Evolutionary conservation across 164 flowering plant species (phyloP), one percentile per base, ranked within the genome.

Genomic region (Aristolochia californica): DNA sequence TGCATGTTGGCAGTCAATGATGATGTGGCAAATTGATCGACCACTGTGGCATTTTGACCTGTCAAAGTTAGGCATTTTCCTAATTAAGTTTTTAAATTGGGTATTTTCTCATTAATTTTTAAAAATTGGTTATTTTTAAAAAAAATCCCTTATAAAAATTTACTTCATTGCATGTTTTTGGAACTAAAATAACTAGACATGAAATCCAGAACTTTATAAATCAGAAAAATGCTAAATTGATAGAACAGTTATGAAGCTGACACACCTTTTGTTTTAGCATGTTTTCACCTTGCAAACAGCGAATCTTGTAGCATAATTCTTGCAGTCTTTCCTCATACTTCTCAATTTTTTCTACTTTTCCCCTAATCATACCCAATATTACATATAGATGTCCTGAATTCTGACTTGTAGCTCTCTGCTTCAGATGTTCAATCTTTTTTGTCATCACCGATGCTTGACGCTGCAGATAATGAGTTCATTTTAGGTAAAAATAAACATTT

Each of bases 181-280:
- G 10, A 47, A 17, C 22, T 47, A 5, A 8, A 47, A 47, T 7
- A 47, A 20, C 15, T 17, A 14, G 22, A 47, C 50, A 47, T 47
- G 13, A 14, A 45, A 3, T 2, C 2, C 16, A 14, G 20, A 18
- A 45, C 3, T 18, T 45, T 14, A 12, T 45, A 18, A 45, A 17
- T 1, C 12, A 13, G 50, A 5, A 47, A 17, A 47, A 47, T 47
- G 50, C 15, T 17, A 47, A 47, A 17, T 14, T 4, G 22, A 47
- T 2, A 16, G 9, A 23, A 25, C 54, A 20, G 24, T 51, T 18
- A 43, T 24, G 40, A 34, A 34, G 40, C 40, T 34, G 40, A 34
- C 40, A 56, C 65, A 88, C 87, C 93, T 80, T 83, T 38, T 70
- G 63, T 57, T 68, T 71, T 51, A 82, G 77, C 61, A 69, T 60